Conservation (phyloP, 2,329 filamentous ascomycete species). For the Paecilomyces niveus region DNA sequence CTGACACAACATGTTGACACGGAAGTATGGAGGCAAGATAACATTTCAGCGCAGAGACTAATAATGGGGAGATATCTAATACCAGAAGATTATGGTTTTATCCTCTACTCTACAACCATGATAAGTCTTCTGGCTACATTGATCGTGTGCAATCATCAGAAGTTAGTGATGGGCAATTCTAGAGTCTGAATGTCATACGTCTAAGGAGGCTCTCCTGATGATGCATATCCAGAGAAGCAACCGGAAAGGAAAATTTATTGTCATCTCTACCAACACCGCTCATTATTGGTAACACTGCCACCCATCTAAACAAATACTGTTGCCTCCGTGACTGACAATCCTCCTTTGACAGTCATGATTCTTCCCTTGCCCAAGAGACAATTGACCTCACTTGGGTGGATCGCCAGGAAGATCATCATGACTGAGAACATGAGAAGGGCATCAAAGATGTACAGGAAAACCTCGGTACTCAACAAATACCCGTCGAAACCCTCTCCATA, state of each 20-base stretch:
- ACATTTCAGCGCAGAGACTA: background rate
- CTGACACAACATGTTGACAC: constrained; percentile 3
- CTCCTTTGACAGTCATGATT: constrained; percentile 12
- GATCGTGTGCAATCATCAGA: too few relatives aligned
- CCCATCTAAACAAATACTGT: constrained; percentile 5
- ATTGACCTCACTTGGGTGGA: constrained; percentile 2
- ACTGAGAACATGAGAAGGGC: constrained; percentile 12
- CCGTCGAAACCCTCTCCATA: constrained; percentile 13
- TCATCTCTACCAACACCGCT: background rate
- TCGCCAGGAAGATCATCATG: background rate
- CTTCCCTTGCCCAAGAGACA: constrained; percentile 2
- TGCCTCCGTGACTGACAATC: constrained; percentile 9
- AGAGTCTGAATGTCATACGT: too few relatives aligned
- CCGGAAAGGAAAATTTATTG: background rate
- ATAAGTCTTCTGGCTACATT: too few relatives aligned
- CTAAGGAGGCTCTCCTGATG: too few relatives aligned
- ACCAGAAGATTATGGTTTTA: background rate
- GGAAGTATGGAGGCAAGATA: background rate
- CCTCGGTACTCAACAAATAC: constrained; percentile 12
- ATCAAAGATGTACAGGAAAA: constrained; percentile 16
- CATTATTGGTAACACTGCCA: background rate
- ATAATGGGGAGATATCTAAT: too few relatives aligned
- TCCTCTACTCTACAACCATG: too few relatives aligned
- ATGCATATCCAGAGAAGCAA: too few relatives aligned
- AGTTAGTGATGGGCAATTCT: too few relatives aligned